These are phyloP conservation scores for Pochonia chlamydosporia DNA, from an alignment of 2,329 filamentous ascomycete genomes.

Conservation along the genomic window DNA sequence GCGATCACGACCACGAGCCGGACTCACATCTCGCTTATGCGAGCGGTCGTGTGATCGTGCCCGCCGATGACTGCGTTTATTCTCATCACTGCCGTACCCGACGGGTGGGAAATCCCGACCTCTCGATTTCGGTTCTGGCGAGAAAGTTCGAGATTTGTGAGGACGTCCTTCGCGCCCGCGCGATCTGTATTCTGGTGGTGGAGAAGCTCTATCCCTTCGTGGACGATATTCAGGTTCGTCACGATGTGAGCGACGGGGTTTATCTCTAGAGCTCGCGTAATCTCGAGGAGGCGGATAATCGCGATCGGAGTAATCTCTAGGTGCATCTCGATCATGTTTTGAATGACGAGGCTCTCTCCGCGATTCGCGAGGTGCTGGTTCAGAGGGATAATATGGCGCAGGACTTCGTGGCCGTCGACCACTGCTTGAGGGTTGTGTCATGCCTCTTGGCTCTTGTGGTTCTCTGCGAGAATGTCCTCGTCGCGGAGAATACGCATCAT, in stretches of 20 bases:
- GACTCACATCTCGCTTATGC: conserved; percentile 12
- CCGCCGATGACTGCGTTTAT: conserved; percentile 12
- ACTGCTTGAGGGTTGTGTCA: conserved; percentile 1
- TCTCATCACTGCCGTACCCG: conserved; percentile 14
- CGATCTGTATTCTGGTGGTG: conserved; percentile 13
- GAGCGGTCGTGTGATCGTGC: conserved; percentile 19
- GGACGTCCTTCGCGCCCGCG: conserved; percentile 10
- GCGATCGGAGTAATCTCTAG: neutral
- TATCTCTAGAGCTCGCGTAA: neutral
- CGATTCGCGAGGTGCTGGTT: conserved; percentile 7
- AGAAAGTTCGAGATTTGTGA: conserved; percentile 1
- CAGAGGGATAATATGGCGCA: conserved; percentile 6
- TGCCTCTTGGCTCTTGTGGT: conserved; percentile 1
- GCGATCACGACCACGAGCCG: conserved; percentile 16
- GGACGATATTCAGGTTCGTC: conserved; percentile 12
- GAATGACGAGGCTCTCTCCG: conserved; percentile 1
- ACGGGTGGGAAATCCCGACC: conserved; percentile 3
- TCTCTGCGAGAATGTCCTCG: conserved; percentile 9
- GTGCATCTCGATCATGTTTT: neutral
- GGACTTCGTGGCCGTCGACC: conserved; percentile 11
- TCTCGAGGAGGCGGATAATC: conserved; percentile 2
- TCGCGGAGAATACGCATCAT: conserved; percentile 9
- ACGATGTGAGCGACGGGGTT: conserved; percentile 4
- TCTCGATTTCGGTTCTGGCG: conserved; percentile 7
- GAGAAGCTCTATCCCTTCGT: conserved; percentile 12